A percentile compares a stretch with the other conserved stretches of the same genome.
Conservation (phyloP, 345 rosid species). For the Citrus hindsii region DNA sequence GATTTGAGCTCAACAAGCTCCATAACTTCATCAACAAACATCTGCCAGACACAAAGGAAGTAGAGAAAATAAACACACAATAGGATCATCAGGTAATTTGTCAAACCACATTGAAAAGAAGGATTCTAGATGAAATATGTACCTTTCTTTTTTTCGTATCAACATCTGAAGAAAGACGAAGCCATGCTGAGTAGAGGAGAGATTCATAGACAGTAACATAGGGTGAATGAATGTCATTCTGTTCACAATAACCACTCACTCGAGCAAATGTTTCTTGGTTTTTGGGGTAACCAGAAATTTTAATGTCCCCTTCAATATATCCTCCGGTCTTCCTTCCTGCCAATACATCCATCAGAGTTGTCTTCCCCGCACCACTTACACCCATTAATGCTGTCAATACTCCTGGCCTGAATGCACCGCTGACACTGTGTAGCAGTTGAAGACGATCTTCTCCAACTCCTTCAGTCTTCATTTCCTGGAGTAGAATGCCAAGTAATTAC, state of each 20-base stretch:
- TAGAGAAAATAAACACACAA: too few relatives aligned
- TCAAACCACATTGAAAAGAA: background rate
- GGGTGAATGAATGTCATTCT: conserved; percentile 17
- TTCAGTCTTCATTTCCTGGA: conserved; percentile 34
- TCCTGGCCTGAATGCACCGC: conserved; percentile 36
- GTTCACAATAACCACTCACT: conserved; percentile 12
- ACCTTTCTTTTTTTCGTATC: background rate
- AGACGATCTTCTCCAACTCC: conserved; percentile 30
- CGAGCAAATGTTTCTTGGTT: conserved; percentile 23
- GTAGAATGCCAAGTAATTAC: background rate
- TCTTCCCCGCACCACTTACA: conserved; percentile 43
- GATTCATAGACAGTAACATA: conserved; percentile 11
- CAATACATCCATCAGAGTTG: conserved; percentile 38
- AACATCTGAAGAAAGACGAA: conserved; percentile 1
- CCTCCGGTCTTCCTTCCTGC: conserved; percentile 38
- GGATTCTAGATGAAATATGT: background rate
- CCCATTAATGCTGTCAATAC: conserved; percentile 35
- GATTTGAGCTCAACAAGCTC: conserved; percentile 41
- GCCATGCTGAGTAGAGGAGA: conserved; percentile 12
- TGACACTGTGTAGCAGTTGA: conserved; percentile 28
- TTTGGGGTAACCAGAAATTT: conserved; percentile 36
- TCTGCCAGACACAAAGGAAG: conserved; percentile 15
- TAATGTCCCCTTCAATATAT: conserved; percentile 28
- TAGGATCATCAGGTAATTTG: background rate
- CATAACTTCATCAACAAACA: conserved; percentile 51